phyloP scores from a whole-genome alignment of 2,329 filamentous ascomycete genomes.

The Arthrobotrys sphaeroides region DNA sequence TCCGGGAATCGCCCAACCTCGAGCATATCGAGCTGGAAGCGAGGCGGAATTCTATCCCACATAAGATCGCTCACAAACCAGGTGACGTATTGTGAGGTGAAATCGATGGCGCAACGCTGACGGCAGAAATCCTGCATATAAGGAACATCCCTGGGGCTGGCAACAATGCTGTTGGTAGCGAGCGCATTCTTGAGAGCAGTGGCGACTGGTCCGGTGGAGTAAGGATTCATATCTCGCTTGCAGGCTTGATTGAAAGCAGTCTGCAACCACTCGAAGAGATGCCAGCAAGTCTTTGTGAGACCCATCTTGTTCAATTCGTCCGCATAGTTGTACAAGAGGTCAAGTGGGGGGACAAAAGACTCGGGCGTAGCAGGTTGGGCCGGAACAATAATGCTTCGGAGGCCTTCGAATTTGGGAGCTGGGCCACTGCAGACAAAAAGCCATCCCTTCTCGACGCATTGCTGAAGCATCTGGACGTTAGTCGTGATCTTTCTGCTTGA shows the following conservation, averaged over 20 bases:
- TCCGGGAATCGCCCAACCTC: conserved; percentile 50
- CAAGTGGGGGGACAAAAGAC: conserved; percentile 43
- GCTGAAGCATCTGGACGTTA: conserved; percentile 50
- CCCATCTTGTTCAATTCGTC: conserved; percentile 51
- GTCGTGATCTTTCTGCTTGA: conserved; percentile 45
- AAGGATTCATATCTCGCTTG: conserved; percentile 54
- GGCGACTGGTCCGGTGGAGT: conserved; percentile 50
- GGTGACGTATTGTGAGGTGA: conserved; percentile 41
- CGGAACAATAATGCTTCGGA: conserved; percentile 46
- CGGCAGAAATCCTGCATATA: conserved; percentile 51
- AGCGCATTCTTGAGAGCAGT: conserved; percentile 50
- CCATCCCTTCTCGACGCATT: conserved; percentile 53
- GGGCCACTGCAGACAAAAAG: conserved; percentile 50
- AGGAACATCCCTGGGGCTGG: conserved; percentile 47
- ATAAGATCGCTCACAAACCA: conserved; percentile 48
- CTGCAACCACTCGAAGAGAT: conserved; percentile 53
- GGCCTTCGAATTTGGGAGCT: conserved; percentile 42
- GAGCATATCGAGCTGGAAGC: conserved; percentile 52
- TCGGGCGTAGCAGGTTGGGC: conserved; percentile 33
- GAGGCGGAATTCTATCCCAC: conserved; percentile 51
- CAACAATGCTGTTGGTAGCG: conserved; percentile 42
- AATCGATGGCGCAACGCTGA: conserved; percentile 43
- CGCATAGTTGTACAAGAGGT: conserved; percentile 51
- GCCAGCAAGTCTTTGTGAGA: conserved; percentile 53
- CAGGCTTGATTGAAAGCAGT: conserved; percentile 52